Evolutionary conservation across 805 yeast species (phyloP), one percentile per base, ranked within the genome.

Genomic region (Torulaspora maleeae): DNA sequence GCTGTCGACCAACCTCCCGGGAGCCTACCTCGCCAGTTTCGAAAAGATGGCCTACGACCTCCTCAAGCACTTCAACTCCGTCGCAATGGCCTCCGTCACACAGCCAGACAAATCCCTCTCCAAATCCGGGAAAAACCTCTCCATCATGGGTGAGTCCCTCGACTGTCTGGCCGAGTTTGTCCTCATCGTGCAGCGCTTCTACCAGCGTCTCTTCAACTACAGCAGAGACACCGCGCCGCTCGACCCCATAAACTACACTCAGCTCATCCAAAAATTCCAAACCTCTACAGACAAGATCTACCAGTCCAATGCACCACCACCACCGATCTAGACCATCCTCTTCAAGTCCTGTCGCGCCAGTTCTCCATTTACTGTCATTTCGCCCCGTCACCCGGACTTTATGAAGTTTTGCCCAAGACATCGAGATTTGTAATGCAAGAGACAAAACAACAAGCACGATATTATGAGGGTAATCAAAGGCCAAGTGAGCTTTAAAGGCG

Each of bases 1-100:
- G 1, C 68, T 89, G 13, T 69, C 78, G 15, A 71, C 74, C 19
- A 75, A 78, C 27, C 76, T 86, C 53, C 83, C 83, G 24, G 65
- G 58, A 0, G 47, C 54, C 54, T 48, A 66, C 27, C 43, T 69
- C 1, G 38, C 60, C 0, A 51, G 56, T 6, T 67, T 79, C 34
- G 79, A 76, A 46, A 66, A 66, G 22, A 68, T 73, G 55, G 45
- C 77, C 16, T 49, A 67, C 22, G 79, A 73, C 33, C 44, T 77
- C 9, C 56, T 81, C 43, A 76, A 74, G 44, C 67, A 75, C 17
- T 70, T 80, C 60, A 83, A 81, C 54, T 61, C 62, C 13, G 53
- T 61, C 41, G 53, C 63, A 3, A 52, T 62, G 41, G 54, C 54
- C 2, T 53, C 64, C 7, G 46, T 58, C 15, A 54, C 57, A 2